Base-by-base conservation (phyloP, 2,329 filamentous ascomycete genomes). In the Hypoxylon sp. region DNA sequence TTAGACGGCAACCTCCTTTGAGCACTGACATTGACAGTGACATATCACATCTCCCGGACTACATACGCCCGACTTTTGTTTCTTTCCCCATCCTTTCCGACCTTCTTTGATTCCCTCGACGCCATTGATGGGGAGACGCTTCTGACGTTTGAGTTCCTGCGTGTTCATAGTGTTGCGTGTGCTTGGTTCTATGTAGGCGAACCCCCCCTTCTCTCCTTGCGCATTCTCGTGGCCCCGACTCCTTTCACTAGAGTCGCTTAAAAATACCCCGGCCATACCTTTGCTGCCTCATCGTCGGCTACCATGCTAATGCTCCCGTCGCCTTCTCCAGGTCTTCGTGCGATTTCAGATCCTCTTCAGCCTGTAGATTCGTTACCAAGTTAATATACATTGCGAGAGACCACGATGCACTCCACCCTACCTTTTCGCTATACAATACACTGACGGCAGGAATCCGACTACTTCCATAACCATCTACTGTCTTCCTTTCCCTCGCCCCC, bases 391-490 rank as follows among this genome's bases (percentile, higher is more conserved):
- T 62, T 56, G 54, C 59, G 54, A 52, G 61, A 67, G 69, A 72
- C 69, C 72, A 78, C 73, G 74, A 78, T 78, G 76, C 75, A 72
- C 76, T 72, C 69, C 72, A 68, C 63, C 68, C 70, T 70, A 67
- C 69, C 67, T 67, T 69, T 74, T 72, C 76, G 72, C 73, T 74
- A 74, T 64, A 71, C 69, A 73, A 72, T 72, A 73, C 70, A 75
- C 68, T 77, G 72, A 75, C 70, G 66, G 69, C 70, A 73, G 62
- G 57, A 55, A 64, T 59, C 63, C 64, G 58, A 62, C 53, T 67
- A 52, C 65, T 62, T 61, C 55, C 52, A 53, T 55, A 68, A 51
- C 23, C 48, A 49, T 59, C 49, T 49, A 42, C 56, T 46, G 20
- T 41, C n/a, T 55, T 50, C 41, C 40, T 50, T 35, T 27, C 21